These are phyloP conservation scores for Mycena metata DNA, from an alignment of 768 basidiomycete species.

Conservation along the genomic window DNA sequence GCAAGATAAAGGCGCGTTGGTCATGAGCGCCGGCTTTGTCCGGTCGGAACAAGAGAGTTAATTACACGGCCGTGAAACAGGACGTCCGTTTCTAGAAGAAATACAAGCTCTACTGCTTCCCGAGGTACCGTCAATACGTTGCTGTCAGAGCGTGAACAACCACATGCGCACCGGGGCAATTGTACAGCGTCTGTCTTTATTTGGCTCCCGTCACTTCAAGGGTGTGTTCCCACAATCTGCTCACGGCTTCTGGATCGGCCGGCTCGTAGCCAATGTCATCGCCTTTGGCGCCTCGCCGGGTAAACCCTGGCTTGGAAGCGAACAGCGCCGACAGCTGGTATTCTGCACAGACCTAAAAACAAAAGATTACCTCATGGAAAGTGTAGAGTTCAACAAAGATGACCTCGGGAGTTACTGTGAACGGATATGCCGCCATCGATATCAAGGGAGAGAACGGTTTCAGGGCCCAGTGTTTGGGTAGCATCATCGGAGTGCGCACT, in stretches of 20 bases:
- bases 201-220: slow-evolving; percentile 22
- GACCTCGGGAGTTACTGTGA: slow-evolving; percentile 36
- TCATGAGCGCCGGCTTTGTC: no score
- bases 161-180: not conserved
- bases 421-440: slow-evolving; percentile 25
- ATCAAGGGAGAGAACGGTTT: slow-evolving; percentile 31
- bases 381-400: not conserved
- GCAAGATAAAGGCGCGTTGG: no score
- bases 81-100: not conserved
- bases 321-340: slow-evolving; percentile 36
- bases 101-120: slow-evolving; percentile 2
- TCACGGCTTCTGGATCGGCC: slow-evolving; percentile 22
- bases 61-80: not conserved
- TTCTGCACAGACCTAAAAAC: slow-evolving; percentile 34
- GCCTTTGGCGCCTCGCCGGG: slow-evolving; percentile 34
- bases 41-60: no score
- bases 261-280: slow-evolving; percentile 40
- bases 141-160: no score
- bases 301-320: slow-evolving; percentile 32
- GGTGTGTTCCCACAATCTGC: slow-evolving; percentile 42
- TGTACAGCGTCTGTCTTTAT: not conserved
- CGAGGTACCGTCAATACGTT: not conserved
- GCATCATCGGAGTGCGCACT: slow-evolving; percentile 50
- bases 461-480: slow-evolving; percentile 30
- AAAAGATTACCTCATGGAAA: not conserved